Evolutionary conservation across 805 yeast species (phyloP), one percentile per base, ranked within the genome.

Genomic region (Candida anglica): DNA sequence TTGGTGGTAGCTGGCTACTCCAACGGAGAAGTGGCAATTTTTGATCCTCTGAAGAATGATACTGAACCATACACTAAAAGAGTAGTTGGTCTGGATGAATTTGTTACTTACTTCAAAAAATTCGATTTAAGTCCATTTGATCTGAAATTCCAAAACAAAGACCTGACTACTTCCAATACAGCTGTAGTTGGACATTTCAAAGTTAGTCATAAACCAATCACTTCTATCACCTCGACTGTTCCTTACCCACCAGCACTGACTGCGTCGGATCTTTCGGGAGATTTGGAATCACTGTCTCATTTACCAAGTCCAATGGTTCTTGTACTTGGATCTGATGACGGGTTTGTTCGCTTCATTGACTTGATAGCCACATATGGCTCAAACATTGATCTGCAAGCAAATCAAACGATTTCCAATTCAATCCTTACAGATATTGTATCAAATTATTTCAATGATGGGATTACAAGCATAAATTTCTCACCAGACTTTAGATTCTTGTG

Each of bases 311-410:
- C 52, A 30, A 53, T 53, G 45, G 47, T 73, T 5, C 33, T 75
- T 6, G 73, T 78, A 0, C 49, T 78, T n/a, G 74, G 82, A 0
- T 63, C 77, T 5, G 83, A 77, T 40, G 87, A 81, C 48, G 93
- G 88, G 2, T 72, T 71, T 40, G 58, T 79, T 17, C 58, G 83
- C 30, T 44, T 83, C 13, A 59, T 83, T 30, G 81, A 81, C 48
- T 50, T 80, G 25, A 42, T 56, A 15, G 50, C 55, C 15, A 58
- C 71, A 5, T 45, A 44, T 32, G 51, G 47, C 14, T 27, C 32
- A 14, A 51, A 52, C 30, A 59, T 56, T 36, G 69, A 63, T 4
- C 41, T 48, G 30, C 35, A 44, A 5, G 26, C 36, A 19, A 39
- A 48, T n/a, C 41, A 42, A 27, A n/a, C n/a, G n/a, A n/a, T n/a